A percentile compares a stretch with the other conserved stretches of the same genome.
phyloP scores from a whole-genome alignment of 2,329 filamentous ascomycete genomes.

The Aspergillus ustus region DNA sequence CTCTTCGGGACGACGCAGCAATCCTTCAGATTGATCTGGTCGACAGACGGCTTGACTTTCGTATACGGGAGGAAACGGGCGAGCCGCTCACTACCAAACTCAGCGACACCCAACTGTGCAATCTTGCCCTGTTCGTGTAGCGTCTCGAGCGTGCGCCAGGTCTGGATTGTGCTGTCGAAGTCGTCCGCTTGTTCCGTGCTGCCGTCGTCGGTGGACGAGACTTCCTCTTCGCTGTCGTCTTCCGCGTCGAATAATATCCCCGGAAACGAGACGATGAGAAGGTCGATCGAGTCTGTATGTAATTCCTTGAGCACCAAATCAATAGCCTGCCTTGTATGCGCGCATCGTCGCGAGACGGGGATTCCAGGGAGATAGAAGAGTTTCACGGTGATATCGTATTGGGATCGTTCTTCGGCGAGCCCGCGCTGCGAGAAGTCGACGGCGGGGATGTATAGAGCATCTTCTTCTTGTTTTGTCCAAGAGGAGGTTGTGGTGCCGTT shows the following conservation, averaged over 20 bases:
- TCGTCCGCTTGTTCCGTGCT: conserved; percentile 52
- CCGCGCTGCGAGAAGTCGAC: conserved; percentile 73
- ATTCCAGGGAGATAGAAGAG: conserved; percentile 86
- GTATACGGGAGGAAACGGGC: conserved; percentile 75
- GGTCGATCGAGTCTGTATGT: conserved; percentile 74
- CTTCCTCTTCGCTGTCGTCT: conserved; percentile 74
- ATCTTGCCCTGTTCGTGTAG: conserved; percentile 74
- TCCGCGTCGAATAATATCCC: conserved; percentile 92
- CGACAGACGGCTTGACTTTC: conserved; percentile 74
- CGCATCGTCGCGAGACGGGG: conserved; percentile 65
- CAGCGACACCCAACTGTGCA: conserved; percentile 78
- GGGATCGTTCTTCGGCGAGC: conserved; percentile 76
- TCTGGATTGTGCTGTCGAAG: conserved; percentile 68
- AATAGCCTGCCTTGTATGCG: conserved; percentile 78
- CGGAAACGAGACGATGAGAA: conserved; percentile 91
- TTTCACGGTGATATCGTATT: conserved; percentile 96
- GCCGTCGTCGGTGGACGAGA: conserved; percentile 50
- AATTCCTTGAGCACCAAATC: conserved; percentile 80
- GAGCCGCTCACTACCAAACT: conserved; percentile 87
- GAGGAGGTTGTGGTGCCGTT: conserved; percentile 42
- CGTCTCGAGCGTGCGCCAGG: conserved; percentile 70
- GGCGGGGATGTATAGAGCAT: conserved; percentile 74
- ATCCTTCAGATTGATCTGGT: conserved; percentile 95
- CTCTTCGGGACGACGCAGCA: conserved; percentile 95
- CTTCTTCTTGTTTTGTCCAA: conserved; percentile 71